These are phyloP conservation scores for Prunella vulgaris DNA, from an alignment of 257 asterid species.

Conservation along the genomic window DNA sequence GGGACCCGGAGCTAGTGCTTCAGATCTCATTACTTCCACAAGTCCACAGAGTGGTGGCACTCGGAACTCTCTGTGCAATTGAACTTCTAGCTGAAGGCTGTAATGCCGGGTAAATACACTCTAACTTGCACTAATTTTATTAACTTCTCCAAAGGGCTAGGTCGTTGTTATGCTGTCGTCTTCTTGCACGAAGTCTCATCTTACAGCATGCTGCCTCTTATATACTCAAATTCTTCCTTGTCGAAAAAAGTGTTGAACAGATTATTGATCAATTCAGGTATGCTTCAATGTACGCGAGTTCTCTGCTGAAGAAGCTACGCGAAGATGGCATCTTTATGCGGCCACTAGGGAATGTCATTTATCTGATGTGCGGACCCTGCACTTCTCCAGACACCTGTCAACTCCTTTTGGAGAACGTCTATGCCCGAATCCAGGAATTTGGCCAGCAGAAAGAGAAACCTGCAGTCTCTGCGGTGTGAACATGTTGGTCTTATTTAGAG, in stretches of 20 bases:
- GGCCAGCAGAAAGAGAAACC: constrained; percentile 28
- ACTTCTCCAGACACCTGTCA: constrained; percentile 57
- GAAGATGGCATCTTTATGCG: constrained; percentile 89
- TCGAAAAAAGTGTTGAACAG: neutral
- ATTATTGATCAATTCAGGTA: constrained; percentile 46
- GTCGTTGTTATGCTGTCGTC: neutral
- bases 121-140: neutral
- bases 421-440: constrained; percentile 55
- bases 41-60: constrained; percentile 64
- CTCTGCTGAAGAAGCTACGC: constrained; percentile 59
- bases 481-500: neutral
- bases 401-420: constrained; percentile 48
- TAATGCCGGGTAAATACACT: constrained; percentile 65
- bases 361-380: constrained; percentile 90
- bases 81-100: constrained; percentile 79
- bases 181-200: neutral
- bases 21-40: constrained; percentile 70
- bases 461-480: neutral
- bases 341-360: constrained; percentile 86
- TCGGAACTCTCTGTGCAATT: constrained; percentile 87
- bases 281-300: constrained; percentile 69
- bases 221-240: neutral
- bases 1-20: constrained; percentile 61
- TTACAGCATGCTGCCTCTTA: neutral
- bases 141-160: neutral